Conservation (phyloP, 257 asterid genomes). For the Ocimum tenuiflorum region DNA sequence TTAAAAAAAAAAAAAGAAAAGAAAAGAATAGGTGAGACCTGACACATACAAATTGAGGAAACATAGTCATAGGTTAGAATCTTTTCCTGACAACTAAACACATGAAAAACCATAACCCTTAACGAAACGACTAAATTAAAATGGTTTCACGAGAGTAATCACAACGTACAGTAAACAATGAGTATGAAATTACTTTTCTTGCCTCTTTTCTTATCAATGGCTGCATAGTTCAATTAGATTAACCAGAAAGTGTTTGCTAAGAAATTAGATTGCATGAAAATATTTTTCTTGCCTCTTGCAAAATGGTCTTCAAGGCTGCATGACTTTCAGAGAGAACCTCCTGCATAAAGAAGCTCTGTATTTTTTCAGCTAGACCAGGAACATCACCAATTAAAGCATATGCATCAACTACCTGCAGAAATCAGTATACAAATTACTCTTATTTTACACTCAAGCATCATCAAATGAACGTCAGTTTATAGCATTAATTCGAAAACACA, state of each 20-base stretch:
- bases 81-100: background rate
- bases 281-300: conserved; percentile 54
- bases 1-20: too few relatives aligned
- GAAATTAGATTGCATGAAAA: background rate
- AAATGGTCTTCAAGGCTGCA: conserved; percentile 62
- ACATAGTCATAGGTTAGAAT: too few relatives aligned
- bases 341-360: conserved; percentile 97
- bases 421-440: conserved; percentile 13
- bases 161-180: background rate
- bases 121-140: background rate
- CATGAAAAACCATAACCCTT: background rate
- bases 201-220: background rate
- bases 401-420: conserved; percentile 84
- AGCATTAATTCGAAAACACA: conserved; percentile 8
- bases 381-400: conserved; percentile 96
- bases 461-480: background rate
- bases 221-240: conserved; percentile 4
- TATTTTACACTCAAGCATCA: conserved; percentile 18
- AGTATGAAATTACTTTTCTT: background rate
- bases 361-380: conserved; percentile 92
- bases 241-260: conserved; percentile 4
- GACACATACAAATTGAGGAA: too few relatives aligned
- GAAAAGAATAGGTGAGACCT: too few relatives aligned
- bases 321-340: conserved; percentile 95
- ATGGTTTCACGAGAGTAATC: background rate